phyloP scores from a whole-genome alignment of 2,329 filamentous ascomycete species.

The Elsinoe batatas region DNA sequence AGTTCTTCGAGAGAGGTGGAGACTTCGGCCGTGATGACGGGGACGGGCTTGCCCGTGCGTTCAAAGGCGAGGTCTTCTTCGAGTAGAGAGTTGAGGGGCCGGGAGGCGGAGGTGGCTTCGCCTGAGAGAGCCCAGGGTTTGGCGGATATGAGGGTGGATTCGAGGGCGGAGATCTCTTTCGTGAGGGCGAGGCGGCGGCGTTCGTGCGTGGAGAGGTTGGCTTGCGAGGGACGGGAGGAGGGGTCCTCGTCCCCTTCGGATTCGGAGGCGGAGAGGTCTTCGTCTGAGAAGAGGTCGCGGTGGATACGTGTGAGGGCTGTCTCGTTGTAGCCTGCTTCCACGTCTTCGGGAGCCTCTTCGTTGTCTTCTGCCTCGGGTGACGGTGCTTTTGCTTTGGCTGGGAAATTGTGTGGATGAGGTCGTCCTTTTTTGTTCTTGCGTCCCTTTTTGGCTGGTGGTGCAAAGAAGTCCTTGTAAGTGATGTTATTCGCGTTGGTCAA shows the following conservation, averaged over 20 bases:
- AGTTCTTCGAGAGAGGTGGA: constrained; percentile 87
- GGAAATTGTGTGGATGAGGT: constrained; percentile 45
- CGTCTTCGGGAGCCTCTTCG: constrained; percentile 30
- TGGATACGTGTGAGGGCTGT: constrained; percentile 71
- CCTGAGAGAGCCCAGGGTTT: constrained; percentile 84
- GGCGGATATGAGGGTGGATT: constrained; percentile 80
- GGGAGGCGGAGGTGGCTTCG: constrained; percentile 71
- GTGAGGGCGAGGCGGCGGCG: constrained; percentile 73
- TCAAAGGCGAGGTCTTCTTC: constrained; percentile 96
- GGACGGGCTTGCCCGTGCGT: constrained; percentile 85
- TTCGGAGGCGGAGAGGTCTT: constrained; percentile 37
- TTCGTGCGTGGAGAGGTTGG: constrained; percentile 75
- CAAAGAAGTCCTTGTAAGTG: constrained; percentile 90
- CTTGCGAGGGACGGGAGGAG: constrained; percentile 55
- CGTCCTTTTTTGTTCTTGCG: constrained; percentile 46
- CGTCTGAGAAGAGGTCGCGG: constrained; percentile 83
- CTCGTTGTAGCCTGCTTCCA: constrained; percentile 35
- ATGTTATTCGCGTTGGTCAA: constrained; percentile 74
- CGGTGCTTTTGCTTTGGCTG: constrained; percentile 17
- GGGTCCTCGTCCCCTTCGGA: constrained; percentile 57
- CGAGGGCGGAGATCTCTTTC: constrained; percentile 83
- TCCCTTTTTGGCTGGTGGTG: constrained; percentile 65
- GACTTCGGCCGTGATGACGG: constrained; percentile 83
- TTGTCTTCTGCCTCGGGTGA: constrained; percentile 30
- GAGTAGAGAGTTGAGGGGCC: constrained; percentile 82